Percentiles rank a stretch among this genome's conserved stretches.
These are phyloP conservation scores for Trapa bicornis DNA, from an alignment of 345 rosid species.

Conservation along the genomic window DNA sequence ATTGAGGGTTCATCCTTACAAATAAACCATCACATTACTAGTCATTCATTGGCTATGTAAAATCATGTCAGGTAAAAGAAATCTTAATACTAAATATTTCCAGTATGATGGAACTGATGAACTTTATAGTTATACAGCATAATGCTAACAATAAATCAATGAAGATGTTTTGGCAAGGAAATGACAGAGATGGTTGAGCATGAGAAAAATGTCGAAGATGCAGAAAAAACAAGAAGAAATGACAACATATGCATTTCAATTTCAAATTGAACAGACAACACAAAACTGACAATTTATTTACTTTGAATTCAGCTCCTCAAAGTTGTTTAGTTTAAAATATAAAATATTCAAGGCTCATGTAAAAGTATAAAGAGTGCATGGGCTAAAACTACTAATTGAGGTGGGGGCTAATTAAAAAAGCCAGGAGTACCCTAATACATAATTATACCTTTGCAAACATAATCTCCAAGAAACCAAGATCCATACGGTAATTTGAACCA, in stretches of 20 bases:
- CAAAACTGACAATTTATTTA: neutral
- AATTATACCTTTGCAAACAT: slow-evolving; percentile 53
- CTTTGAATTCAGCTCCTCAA: neutral
- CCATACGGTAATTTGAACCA: slow-evolving; percentile 75
- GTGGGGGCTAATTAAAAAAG: neutral
- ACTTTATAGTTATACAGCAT: neutral
- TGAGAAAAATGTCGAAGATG: neutral
- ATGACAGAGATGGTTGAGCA: neutral
- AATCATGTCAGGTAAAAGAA: neutral
- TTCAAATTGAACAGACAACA: neutral
- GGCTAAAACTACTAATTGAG: neutral
- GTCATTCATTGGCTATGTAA: neutral
- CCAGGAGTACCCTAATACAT: neutral
- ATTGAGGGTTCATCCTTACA: neutral
- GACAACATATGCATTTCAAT: neutral
- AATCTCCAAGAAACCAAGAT: slow-evolving; percentile 90
- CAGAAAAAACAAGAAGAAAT: neutral
- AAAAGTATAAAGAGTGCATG: neutral
- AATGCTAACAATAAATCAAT: neutral
- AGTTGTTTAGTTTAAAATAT: neutral
- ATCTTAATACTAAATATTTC: neutral
- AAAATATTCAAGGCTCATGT: neutral
- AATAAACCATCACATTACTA: neutral
- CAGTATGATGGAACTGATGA: neutral
- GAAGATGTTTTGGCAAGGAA: neutral